Percentiles rank a stretch among this genome's conserved stretches.
phyloP scores from a whole-genome alignment of 1,139 yeast species.

The Candida tetrigidarum region DNA sequence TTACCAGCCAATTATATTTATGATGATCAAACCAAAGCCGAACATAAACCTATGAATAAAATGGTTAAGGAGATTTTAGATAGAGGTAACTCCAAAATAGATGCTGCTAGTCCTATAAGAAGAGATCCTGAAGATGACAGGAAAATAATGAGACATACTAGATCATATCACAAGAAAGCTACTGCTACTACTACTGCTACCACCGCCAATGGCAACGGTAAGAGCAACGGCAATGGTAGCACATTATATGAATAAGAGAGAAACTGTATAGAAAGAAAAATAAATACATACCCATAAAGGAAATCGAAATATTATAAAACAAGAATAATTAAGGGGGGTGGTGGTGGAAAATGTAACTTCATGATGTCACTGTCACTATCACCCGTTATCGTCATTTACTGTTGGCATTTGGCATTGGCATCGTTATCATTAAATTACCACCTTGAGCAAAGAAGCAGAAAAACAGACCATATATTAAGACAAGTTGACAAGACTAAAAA shows the following conservation, averaged over 20 bases:
- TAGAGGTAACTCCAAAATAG: conserved; percentile 11
- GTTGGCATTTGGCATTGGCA: too few relatives aligned
- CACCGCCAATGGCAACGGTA: not conserved
- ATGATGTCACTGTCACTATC: too few relatives aligned
- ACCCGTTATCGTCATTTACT: too few relatives aligned
- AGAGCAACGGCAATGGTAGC: not conserved
- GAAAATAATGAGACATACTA: conserved; percentile 39
- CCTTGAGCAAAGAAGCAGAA: too few relatives aligned
- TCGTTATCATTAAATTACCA: too few relatives aligned
- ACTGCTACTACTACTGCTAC: conserved; percentile 8
- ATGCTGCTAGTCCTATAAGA: conserved; percentile 25
- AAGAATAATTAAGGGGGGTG: too few relatives aligned
- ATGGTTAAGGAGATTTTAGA: conserved; percentile 39
- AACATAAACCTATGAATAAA: conserved; percentile 25
- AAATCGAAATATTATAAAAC: too few relatives aligned
- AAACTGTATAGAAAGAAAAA: not conserved
- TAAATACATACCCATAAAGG: not conserved
- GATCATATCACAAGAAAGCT: conserved; percentile 42
- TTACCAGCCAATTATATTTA: conserved; percentile 45
- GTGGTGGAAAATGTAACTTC: too few relatives aligned
- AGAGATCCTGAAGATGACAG: conserved; percentile 35
- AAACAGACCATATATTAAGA: too few relatives aligned
- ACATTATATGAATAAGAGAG: not conserved
- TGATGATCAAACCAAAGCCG: conserved; percentile 26
- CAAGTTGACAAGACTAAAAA: too few relatives aligned